These are phyloP conservation scores for Leptomonas pyrrhocoris DNA, from an alignment of 208 protist genomes.

Conservation along the genomic window DNA sequence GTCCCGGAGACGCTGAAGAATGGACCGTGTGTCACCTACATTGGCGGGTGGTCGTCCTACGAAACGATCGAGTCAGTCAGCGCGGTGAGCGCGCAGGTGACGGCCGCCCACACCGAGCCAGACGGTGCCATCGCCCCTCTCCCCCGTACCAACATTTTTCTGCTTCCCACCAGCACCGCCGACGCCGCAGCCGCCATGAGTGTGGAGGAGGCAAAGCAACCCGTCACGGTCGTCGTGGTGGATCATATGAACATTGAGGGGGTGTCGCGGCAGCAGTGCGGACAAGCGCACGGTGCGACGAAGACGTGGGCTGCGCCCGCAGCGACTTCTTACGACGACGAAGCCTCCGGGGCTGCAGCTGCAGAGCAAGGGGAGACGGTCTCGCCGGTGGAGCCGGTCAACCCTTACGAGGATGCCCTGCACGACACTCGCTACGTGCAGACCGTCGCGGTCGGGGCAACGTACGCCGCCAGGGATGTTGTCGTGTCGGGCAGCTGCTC, in stretches of 20 bases:
- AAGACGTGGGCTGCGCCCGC: constrained; percentile 5
- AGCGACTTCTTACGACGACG: background rate
- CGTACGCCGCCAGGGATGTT: constrained; percentile 49
- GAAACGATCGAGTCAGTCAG: constrained; percentile 55
- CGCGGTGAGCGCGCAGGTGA: constrained; percentile 46
- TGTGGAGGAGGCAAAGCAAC: constrained; percentile 2
- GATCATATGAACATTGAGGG: constrained; percentile 72
- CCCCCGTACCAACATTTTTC: constrained; percentile 67
- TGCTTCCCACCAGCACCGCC: constrained; percentile 35
- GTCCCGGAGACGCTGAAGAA: constrained; percentile 59
- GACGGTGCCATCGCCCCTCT: constrained; percentile 55
- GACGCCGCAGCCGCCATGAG: constrained; percentile 8
- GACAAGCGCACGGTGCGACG: constrained; percentile 11
- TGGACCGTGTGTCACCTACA: constrained; percentile 66
- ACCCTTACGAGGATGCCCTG: constrained; percentile 34
- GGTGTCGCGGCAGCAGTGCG: constrained; percentile 41
- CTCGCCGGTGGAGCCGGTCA: background rate
- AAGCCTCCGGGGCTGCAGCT: background rate
- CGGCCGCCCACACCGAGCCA: constrained; percentile 52
- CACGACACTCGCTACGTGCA: constrained; percentile 25
- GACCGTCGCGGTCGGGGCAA: constrained; percentile 37
- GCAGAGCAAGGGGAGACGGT: background rate
- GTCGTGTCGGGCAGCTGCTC: constrained; percentile 46
- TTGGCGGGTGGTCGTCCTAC: constrained; percentile 79
- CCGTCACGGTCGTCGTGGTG: constrained; percentile 36